Conservation (phyloP, 768 basidiomycete species). For the Clavaria fumosa region DNA sequence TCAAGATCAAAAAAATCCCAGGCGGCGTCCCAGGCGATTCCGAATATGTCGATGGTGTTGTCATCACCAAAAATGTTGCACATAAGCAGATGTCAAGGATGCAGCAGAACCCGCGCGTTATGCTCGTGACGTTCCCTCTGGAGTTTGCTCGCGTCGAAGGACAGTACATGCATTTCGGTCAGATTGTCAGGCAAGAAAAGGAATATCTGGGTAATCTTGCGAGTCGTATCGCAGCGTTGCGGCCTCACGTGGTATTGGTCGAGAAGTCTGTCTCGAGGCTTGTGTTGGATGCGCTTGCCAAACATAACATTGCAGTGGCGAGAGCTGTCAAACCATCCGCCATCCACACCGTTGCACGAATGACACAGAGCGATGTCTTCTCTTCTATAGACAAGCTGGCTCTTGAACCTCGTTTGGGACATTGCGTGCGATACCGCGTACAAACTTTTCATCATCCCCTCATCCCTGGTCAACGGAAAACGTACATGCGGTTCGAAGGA, state of each 20-base stretch:
- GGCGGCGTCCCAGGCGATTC: constrained; percentile 86
- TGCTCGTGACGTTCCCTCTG: constrained; percentile 90
- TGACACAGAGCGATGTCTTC: constrained; percentile 90
- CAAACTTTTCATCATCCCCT: constrained; percentile 91
- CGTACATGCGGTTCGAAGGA: constrained; percentile 97
- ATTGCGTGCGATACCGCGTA: constrained; percentile 71
- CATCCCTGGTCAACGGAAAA: constrained; percentile 90
- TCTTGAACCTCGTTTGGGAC: constrained; percentile 75
- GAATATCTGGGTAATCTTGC: constrained; percentile 84
- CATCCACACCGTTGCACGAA: constrained; percentile 75
- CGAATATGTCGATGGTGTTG: constrained; percentile 92
- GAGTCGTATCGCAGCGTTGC: constrained; percentile 74
- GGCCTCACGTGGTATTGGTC: constrained; percentile 85
- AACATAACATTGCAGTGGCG: constrained; percentile 81
- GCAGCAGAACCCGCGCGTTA: constrained; percentile 77
- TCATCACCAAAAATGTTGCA: constrained; percentile 95
- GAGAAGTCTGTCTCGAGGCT: constrained; percentile 85
- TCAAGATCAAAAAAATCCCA: constrained; percentile 97
- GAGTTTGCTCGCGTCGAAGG: constrained; percentile 89
- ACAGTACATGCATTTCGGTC: constrained; percentile 86
- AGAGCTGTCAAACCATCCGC: constrained; percentile 79
- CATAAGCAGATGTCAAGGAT: constrained; percentile 87
- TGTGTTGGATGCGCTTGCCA: constrained; percentile 74
- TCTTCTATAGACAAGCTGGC: constrained; percentile 92
- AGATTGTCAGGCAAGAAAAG: constrained; percentile 83